phyloP scores from a whole-genome alignment of 129 eudicot genomes.

The Tagetes erecta region DNA sequence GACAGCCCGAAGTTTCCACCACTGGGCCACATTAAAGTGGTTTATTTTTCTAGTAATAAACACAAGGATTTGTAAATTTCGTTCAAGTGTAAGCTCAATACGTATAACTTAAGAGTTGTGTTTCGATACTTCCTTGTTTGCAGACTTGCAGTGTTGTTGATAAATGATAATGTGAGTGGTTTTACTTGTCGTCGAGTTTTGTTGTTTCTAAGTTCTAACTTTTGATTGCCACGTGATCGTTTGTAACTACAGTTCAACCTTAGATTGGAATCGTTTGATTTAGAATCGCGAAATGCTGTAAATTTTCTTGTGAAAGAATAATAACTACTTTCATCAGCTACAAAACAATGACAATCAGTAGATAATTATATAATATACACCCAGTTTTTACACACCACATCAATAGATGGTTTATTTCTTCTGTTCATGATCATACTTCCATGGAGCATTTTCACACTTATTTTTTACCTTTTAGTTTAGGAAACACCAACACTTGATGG shows the following conservation, averaged over 20 bases:
- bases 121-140: neutral
- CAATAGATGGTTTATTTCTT: slow-evolving; percentile 31
- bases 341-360: slow-evolving; percentile 22
- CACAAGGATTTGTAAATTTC: no score
- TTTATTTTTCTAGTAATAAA: no score
- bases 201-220: neutral
- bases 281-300: neutral
- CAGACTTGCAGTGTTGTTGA: neutral
- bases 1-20: no score
- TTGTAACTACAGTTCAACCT: slow-evolving; percentile 10
- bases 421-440: slow-evolving; percentile 4
- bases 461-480: neutral
- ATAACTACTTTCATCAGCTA: neutral
- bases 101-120: neutral
- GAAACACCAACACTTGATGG: slow-evolving; percentile 6
- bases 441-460: slow-evolving; percentile 7
- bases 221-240: neutral
- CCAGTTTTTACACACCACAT: slow-evolving; percentile 22
- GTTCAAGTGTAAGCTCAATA: no score
- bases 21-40: no score
- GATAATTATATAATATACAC: slow-evolving; percentile 8
- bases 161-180: neutral
- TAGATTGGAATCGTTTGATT: slow-evolving; percentile 6
- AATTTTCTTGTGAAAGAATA: neutral
- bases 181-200: neutral